Base-by-base conservation (phyloP, 306 rosid species). In the Corylus avellana region DNA sequence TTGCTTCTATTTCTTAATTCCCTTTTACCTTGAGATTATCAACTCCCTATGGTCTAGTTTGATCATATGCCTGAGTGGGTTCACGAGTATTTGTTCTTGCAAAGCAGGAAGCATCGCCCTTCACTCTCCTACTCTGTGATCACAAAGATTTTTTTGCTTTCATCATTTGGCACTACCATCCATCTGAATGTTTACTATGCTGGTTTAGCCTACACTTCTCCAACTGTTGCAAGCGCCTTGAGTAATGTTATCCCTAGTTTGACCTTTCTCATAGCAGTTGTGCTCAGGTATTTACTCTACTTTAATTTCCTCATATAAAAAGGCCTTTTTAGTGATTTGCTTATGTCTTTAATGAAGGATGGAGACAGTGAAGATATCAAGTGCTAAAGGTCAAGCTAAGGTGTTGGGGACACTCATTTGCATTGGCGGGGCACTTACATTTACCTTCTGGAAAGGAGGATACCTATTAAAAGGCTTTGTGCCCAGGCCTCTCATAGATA, bases 381-480 rank as follows among this genome's bases (percentile, higher is more conserved):
- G 77, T 16, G 47, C 39, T 20, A 76, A 82, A 59, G 82, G 86
- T 5, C 81, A 73, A 73, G 87, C 86, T 8, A 84, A 87, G 81
- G 84, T 86, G 37, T 61, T 27, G 48, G 90, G 87, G 1, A 72
- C 87, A 39, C 61, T 84, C 32, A 4, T 84, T 32, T 86, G 86
- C 84, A 47, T 86, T 1, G 72, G 80, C 16, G 87, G 90, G 49
- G 82, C 86, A 50, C 82, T 81, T 12, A 20, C 79, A 5, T 86
- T 84, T 74, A 81, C 82, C 22, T 84, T 86, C 51, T 86, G 85
- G 90, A 81, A 81, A 78, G 85, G 82, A 48, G 81, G 80, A 1
- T 27, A 67, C 75, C 53, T 81, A 4, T 61, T 76, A 7, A 76
- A 67, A 56, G 77, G 80, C 54, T 35, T 81, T n/a, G 53, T 67